These are phyloP conservation scores for Candida suzukii DNA, from an alignment of 805 yeast species.

Conservation along the genomic window DNA sequence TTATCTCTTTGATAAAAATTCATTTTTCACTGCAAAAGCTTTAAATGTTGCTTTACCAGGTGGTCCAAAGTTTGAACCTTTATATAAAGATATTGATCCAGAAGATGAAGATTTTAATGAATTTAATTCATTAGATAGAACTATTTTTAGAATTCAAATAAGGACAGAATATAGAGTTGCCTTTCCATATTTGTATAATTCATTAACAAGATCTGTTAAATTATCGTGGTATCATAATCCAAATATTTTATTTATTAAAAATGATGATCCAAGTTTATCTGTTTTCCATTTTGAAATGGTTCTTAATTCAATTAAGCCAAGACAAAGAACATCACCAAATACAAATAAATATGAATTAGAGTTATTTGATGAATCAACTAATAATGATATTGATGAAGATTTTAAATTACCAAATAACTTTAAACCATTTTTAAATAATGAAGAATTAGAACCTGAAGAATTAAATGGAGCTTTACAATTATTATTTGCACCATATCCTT, in stretches of 20 bases:
- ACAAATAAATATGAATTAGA: slow-evolving; percentile 10
- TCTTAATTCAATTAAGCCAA: slow-evolving; percentile 47
- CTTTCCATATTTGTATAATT: slow-evolving; percentile 78
- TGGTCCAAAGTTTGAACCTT: slow-evolving; percentile 93
- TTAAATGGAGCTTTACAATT: slow-evolving; percentile 54
- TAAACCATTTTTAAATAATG: slow-evolving; percentile 46
- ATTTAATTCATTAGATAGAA: slow-evolving; percentile 82
- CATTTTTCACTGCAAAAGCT: slow-evolving; percentile 89
- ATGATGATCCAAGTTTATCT: slow-evolving; percentile 42
- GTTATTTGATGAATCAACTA: slow-evolving; percentile 18
- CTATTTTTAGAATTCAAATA: slow-evolving; percentile 70
- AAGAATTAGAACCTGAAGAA: slow-evolving; percentile 38
- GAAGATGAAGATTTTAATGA: slow-evolving; percentile 78
- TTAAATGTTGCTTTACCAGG: slow-evolving; percentile 84
- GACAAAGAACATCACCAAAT: slow-evolving; percentile 8
- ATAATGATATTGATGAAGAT: slow-evolving; percentile 29
- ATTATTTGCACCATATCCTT: slow-evolving; percentile 84
- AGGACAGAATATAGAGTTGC: slow-evolving; percentile 84
- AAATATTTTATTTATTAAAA: slow-evolving; percentile 38
- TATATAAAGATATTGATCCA: slow-evolving; percentile 56
- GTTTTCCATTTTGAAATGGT: slow-evolving; percentile 50
- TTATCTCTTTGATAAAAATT: slow-evolving; percentile 68
- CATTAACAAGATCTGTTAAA: slow-evolving; percentile 59
- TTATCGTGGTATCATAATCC: slow-evolving; percentile 63
- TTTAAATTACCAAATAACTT: slow-evolving; percentile 34